Evolutionary conservation across 305 asterid species (phyloP).

Genomic region (Plantago lanceolata): DNA sequence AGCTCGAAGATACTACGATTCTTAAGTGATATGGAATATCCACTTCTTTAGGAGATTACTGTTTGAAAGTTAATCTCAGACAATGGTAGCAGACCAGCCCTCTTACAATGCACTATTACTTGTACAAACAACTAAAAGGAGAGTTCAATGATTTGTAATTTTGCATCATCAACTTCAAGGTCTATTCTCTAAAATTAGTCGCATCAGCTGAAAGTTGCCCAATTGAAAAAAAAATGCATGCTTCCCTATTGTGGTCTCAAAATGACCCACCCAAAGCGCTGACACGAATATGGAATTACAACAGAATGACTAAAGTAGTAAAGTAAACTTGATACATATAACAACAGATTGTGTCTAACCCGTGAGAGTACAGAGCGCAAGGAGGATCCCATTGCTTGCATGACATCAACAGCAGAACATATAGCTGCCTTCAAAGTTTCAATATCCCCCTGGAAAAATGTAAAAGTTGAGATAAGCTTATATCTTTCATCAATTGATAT

Average conservation of each 20-base stretch:
- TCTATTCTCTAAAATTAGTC: neutral
- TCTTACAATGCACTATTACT: neutral
- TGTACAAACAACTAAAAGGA: neutral
- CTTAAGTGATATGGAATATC: neutral
- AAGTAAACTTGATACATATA: constrained; percentile 7
- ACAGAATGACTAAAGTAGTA: constrained; percentile 8
- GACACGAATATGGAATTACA: neutral
- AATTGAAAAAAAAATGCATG: neutral
- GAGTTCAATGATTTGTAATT: too few species aligned
- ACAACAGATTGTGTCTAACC: constrained; percentile 36
- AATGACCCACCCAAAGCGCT: neutral
- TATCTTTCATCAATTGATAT: neutral
- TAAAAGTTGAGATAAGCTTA: constrained; percentile 18
- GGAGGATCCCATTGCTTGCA: constrained; percentile 83
- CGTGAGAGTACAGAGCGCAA: constrained; percentile 42
- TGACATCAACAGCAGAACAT: constrained; percentile 70
- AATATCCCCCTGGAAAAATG: constrained; percentile 54
- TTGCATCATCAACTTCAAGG: too few species aligned
- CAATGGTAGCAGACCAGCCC: neutral
- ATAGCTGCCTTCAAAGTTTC: constrained; percentile 63
- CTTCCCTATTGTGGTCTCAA: neutral
- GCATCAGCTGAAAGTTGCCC: constrained; percentile 1
- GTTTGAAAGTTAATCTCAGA: neutral
- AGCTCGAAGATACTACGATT: neutral
- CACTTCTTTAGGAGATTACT: neutral